These are phyloP conservation scores for Backusella psychrophila DNA, from an alignment of 192 early-diverging fungal species.

Conservation along the genomic window DNA sequence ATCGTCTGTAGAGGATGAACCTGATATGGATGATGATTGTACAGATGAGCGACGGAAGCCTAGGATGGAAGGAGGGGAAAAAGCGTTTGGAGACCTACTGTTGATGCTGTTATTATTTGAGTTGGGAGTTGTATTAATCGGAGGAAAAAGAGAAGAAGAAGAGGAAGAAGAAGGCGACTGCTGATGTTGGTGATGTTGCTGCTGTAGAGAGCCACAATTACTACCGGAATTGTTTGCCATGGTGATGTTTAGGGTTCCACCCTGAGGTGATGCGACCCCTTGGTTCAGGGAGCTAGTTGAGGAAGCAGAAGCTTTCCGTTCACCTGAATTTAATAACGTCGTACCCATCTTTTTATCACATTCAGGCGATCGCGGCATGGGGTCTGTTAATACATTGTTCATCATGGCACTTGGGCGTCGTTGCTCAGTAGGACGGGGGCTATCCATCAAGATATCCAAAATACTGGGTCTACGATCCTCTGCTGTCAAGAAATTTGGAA, in stretches of 20 bases:
- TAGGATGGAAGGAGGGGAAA: slow-evolving; percentile 14
- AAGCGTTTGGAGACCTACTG: neutral
- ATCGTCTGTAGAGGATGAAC: slow-evolving; percentile 4
- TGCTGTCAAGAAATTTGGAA: neutral
- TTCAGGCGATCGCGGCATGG: neutral
- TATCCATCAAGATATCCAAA: slow-evolving; percentile 27
- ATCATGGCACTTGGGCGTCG: slow-evolving; percentile 16
- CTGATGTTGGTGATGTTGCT: neutral
- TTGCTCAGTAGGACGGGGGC: slow-evolving; percentile 6
- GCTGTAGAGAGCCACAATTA: neutral
- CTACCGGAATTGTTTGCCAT: neutral
- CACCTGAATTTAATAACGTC: neutral
- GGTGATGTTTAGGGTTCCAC: neutral
- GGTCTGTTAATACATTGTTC: neutral
- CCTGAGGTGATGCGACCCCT: slow-evolving; percentile 5
- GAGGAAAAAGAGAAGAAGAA: slow-evolving; percentile 2
- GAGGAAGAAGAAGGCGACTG: slow-evolving; percentile 14
- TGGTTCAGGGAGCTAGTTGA: slow-evolving; percentile 5
- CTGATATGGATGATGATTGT: slow-evolving; percentile 8
- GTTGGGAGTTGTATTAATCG: neutral
- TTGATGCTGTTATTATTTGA: neutral
- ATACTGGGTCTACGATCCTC: slow-evolving; percentile 23
- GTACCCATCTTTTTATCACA: slow-evolving; percentile 9
- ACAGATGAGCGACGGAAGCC: slow-evolving; percentile 15
- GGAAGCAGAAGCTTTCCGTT: slow-evolving; percentile 17